A percentile compares a stretch with the other conserved stretches of the same genome.
These are phyloP conservation scores for Skeletonema tropicum DNA, from an alignment of 108 stramenopile genomes.

Conservation along the genomic window DNA sequence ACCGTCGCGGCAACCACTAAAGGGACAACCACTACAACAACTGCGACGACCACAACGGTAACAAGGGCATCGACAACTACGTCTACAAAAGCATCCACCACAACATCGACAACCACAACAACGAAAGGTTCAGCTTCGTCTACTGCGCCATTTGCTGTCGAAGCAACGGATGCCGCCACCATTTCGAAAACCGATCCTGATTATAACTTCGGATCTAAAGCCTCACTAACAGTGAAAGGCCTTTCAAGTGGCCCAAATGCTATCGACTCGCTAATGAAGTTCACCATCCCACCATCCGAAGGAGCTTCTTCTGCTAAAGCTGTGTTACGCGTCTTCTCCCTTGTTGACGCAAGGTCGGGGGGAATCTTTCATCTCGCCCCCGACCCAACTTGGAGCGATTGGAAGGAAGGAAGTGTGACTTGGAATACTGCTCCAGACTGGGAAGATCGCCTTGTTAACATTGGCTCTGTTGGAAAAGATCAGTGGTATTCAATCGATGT, in stretches of 20 bases:
- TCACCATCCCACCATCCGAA: constrained; percentile 22
- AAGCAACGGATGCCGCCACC: constrained; percentile 22
- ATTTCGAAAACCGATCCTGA: constrained; percentile 28
- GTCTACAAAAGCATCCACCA: too few relatives aligned
- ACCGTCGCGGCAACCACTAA: background rate
- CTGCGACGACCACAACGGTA: background rate
- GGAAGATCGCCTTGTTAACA: background rate
- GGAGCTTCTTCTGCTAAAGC: constrained; percentile 20
- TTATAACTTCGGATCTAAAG: constrained; percentile 11
- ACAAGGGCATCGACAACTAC: too few relatives aligned
- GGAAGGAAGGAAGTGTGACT: background rate
- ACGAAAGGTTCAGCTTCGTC: background rate
- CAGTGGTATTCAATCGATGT: background rate
- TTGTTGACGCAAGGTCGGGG: constrained; percentile 2
- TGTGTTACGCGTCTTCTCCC: constrained; percentile 25
- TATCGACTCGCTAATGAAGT: constrained; percentile 27
- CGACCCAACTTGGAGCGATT: background rate
- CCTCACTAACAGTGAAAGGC: constrained; percentile 13
- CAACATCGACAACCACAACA: constrained; percentile 1
- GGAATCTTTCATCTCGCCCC: constrained; percentile 3
- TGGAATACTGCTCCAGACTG: constrained; percentile 6
- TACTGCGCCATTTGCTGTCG: background rate
- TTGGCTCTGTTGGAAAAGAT: background rate
- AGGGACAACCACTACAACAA: background rate
- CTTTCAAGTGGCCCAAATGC: constrained; percentile 25